Evolutionary conservation across 2,329 filamentous ascomycete genomes (phyloP), one percentile per base, ranked within the genome.

Genomic region (Coleophoma eucalyptorum): DNA sequence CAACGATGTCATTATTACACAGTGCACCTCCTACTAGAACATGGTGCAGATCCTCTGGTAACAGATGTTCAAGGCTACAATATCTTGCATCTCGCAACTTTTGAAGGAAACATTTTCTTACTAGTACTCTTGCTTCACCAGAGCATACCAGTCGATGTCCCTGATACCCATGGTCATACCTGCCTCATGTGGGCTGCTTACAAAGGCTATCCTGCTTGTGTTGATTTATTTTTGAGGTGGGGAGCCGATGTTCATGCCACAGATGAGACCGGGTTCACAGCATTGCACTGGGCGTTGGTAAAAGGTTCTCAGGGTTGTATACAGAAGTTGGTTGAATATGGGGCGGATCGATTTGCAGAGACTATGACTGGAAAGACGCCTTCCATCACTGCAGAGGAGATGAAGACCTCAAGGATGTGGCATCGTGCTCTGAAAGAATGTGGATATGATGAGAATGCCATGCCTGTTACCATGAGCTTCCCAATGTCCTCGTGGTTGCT

Each of bases 131-230:
- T 99, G 7, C 80, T 99, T 20, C 94, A 99, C 72, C 92, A 97
- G 65, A 91, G 94, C 65, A 94, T 99, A 53, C 90, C 91, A 15
- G 90, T 99, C 55, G 94, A 99, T 66, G 88, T 94, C 5, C 79
- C 87, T 48, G 94, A 99, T 70, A 83, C 83, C 46, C 93, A 91
- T 66, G 90, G 92, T 5, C 95, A 99, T 69, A 97, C 94, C 1
- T 87, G 87, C 54, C 78, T 99, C 54, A 99, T 99, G 94, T 99
- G 94, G 94, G 90, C 94, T 16, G 93, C 93, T 15, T 99, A 99
- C 75, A 99, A 99, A 71, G 94, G 95, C 34, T 97, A 87, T 66
- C 90, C 93, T 0, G 85, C 87, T 43, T 96, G 90, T 61, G 93
- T 97, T 44, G 94, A 97, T 65, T 70, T 97, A 41, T 93, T 96